Evolutionary conservation across 2,329 filamentous ascomycete species (phyloP).

Genomic region (Zymoseptoria passerinii): DNA sequence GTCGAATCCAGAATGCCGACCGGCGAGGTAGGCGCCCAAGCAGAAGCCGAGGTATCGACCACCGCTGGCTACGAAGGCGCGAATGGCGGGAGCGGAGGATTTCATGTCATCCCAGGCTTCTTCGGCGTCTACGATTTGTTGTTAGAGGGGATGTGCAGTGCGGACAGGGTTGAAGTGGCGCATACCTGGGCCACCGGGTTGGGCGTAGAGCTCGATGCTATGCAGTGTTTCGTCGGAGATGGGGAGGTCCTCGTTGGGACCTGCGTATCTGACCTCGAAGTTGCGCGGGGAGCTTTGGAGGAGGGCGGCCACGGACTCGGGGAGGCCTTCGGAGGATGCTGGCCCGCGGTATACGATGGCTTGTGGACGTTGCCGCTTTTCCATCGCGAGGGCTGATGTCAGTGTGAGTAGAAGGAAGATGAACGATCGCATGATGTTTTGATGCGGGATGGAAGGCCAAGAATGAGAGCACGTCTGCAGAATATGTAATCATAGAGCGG

Average conservation of each 20-base stretch:
- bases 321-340: slow-evolving; percentile 8
- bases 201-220: slow-evolving; percentile 10
- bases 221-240: slow-evolving; percentile 11
- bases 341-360: slow-evolving; percentile 17
- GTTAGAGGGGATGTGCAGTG: not conserved
- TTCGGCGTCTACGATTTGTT: slow-evolving; percentile 5
- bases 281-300: slow-evolving; percentile 8
- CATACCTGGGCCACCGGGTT: slow-evolving; percentile 18
- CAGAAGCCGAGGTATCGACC: slow-evolving; percentile 20
- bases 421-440: not conserved
- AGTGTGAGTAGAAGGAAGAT: not conserved
- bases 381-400: not conserved
- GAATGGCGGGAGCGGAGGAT: slow-evolving; percentile 7
- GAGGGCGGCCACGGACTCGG: slow-evolving; percentile 14
- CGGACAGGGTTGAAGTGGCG: not conserved
- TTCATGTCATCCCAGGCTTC: slow-evolving; percentile 12
- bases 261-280: slow-evolving; percentile 13
- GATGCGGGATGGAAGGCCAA: not conserved
- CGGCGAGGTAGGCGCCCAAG: slow-evolving; percentile 17
- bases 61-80: slow-evolving; percentile 14
- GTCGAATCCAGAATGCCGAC: slow-evolving; percentile 11
- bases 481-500: not conserved
- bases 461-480: not conserved
- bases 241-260: slow-evolving; percentile 12
- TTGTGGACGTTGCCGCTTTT: not conserved